A percentile compares a stretch with the other conserved stretches of the same genome.
Conservation (phyloP, 2,329 filamentous ascomycete species). For the Fusarium brevicatenulatum region DNA sequence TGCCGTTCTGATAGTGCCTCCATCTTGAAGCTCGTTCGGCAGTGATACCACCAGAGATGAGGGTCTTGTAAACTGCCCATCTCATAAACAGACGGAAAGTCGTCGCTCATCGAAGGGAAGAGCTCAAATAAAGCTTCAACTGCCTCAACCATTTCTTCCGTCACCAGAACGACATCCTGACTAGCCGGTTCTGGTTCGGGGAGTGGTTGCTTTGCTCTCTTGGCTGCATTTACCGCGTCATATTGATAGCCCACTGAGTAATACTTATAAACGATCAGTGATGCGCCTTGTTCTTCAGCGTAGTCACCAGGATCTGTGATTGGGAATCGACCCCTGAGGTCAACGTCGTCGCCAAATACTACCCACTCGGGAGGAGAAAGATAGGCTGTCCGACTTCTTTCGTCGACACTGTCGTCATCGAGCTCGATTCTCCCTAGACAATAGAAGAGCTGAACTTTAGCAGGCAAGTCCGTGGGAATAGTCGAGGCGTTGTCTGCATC, state of each 20-base stretch:
- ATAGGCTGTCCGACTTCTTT: background rate
- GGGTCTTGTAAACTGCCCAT: background rate
- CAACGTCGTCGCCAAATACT: background rate
- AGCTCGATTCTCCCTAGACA: background rate
- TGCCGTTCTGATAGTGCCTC: background rate
- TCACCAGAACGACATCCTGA: background rate
- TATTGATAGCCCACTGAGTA: background rate
- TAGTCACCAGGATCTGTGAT: background rate
- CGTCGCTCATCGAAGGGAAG: background rate
- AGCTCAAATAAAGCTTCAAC: background rate
- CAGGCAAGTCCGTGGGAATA: background rate
- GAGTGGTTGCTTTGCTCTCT: background rate
- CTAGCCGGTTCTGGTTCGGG: background rate
- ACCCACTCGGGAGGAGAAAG: slow-evolving; percentile 6
- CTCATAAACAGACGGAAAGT: background rate
- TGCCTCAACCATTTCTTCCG: slow-evolving; percentile 8
- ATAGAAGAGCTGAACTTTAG: background rate
- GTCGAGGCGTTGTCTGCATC: background rate
- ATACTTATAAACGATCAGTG: background rate
- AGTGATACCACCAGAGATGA: slow-evolving; percentile 19
- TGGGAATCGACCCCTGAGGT: background rate
- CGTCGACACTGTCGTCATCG: fast-evolving
- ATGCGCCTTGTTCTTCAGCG: background rate
- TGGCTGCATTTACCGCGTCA: background rate
- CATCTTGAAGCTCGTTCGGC: background rate